A percentile compares a stretch with the other conserved stretches of the same genome.
These are phyloP conservation scores for Thelephora terrestris DNA, from an alignment of 1,284 basidiomycete genomes.

Conservation along the genomic window DNA sequence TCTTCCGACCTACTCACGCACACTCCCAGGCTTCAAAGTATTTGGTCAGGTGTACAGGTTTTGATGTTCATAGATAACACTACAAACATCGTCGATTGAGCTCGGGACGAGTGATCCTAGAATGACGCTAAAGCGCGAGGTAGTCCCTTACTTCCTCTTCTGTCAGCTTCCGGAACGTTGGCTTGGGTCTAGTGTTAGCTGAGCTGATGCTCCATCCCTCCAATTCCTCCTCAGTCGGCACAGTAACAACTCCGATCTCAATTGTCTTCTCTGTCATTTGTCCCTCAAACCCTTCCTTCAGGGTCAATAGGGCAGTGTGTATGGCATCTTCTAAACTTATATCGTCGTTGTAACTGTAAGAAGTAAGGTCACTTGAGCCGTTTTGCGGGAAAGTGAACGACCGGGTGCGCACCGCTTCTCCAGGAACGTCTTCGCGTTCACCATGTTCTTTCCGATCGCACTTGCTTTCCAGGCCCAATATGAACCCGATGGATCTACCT, in stretches of 20 bases:
- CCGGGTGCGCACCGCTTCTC: conserved; percentile 76
- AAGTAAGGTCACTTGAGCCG: conserved; percentile 8
- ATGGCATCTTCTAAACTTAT: conserved; percentile 99
- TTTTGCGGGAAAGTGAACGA: conserved; percentile 12
- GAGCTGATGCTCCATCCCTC: conserved; percentile 29
- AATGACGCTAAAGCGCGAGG: conserved; percentile 53
- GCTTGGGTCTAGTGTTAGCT: conserved; percentile 45
- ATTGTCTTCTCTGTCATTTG: conserved; percentile 99
- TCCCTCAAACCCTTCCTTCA: conserved; percentile 99
- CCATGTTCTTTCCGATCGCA: conserved; percentile 99
- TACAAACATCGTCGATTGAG: too few species aligned
- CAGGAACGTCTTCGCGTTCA: conserved; percentile 97
- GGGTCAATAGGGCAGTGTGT: conserved; percentile 95
- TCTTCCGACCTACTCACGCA: too few species aligned
- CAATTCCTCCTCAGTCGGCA: conserved; percentile 70
- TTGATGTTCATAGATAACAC: too few species aligned
- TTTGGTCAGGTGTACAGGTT: too few species aligned
- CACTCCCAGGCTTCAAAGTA: too few species aligned
- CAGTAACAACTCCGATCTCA: conserved; percentile 93
- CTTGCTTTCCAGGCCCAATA: conserved; percentile 99
- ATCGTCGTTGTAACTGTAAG: conserved; percentile 91
- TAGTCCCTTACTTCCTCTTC: conserved; percentile 96
- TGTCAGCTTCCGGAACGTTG: conserved; percentile 87
- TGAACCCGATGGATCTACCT: conserved; percentile 97
- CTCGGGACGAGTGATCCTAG: too few species aligned